Evolutionary conservation across 1,139 yeast genomes (phyloP), one percentile per base, ranked within the genome.

Genomic region (Diutina pseudorugosa): DNA sequence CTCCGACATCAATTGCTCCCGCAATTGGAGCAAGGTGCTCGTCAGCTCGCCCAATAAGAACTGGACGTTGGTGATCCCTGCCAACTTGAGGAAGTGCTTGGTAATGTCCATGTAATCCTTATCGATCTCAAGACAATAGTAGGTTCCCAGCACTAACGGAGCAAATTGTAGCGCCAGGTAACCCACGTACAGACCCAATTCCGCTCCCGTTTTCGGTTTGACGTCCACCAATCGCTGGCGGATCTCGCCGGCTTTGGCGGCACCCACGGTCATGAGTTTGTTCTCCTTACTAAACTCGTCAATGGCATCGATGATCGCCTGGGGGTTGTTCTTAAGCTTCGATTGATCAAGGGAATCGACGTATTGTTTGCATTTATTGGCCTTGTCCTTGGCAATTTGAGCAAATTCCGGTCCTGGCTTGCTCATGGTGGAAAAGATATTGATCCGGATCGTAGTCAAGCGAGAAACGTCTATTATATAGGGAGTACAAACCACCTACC

Each of bases 171-270:
- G 65, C 7, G 77, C 73, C 0, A 76, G 69, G 55, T 75, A 75
- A 0, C 80, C 80, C 19, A 71, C 61, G 54, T 68, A 73, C 3
- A 76, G 65, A 4, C 80, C 80, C 47, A 76, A 61, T 56, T 76
- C 80, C 44, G 71, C 60, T 61, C 73, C 61, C 3, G 65, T 53
- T 41, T 63, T 63, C 1, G 79, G 77, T 21, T 64, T 58, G 4
- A 52, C 48, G 48, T 61, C 55, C 9, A 53, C 55, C 21, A 74
- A 62, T 51, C 64, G 57, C 2, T 67, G 62, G 16, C 62, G 51
- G 4, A 75, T 61, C 1, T 62, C 53, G n/a, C 59, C 45, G 0
- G 76, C 76, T 53, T 72, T 73, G 9, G 53, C 40, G 1, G 61
- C 61, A 0, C 77, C 78, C 41, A 74, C 59, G 27, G 63, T 66